These are phyloP conservation scores for Babesia ovata DNA, from an alignment of 169 alveolate species.

Conservation along the genomic window DNA sequence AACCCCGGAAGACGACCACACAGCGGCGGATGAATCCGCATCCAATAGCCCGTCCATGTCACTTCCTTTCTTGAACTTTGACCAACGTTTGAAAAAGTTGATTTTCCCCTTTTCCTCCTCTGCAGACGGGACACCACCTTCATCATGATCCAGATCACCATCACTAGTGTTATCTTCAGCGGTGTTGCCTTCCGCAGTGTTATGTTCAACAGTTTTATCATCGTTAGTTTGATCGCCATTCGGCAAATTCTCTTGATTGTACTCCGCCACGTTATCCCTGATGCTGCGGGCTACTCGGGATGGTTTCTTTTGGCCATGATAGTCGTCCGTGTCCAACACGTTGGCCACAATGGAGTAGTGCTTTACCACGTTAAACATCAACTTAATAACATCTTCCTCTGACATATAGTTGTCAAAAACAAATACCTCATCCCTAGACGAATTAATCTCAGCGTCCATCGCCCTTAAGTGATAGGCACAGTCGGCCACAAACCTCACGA, in stretches of 20 bases:
- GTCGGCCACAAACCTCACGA: constrained; percentile 23
- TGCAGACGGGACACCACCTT: too few species aligned
- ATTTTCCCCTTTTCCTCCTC: too few species aligned
- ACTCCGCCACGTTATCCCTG: neutral
- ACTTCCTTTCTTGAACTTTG: neutral
- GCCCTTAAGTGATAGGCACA: constrained; percentile 42
- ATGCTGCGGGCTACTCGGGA: neutral
- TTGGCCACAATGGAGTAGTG: constrained; percentile 34
- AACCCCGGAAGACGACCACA: too few species aligned
- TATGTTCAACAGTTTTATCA: neutral
- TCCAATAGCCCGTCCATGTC: neutral
- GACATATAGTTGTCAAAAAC: constrained; percentile 15
- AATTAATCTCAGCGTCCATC: neutral
- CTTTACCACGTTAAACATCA: constrained; percentile 45
- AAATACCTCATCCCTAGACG: neutral
- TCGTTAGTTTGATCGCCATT: neutral
- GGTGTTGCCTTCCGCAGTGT: too few species aligned
- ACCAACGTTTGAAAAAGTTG: neutral
- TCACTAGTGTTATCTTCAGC: too few species aligned
- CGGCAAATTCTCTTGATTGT: neutral
- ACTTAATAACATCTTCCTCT: constrained; percentile 12
- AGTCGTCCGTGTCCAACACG: neutral
- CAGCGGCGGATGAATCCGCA: neutral
- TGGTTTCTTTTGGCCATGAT: neutral
- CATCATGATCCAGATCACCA: too few species aligned